A percentile compares a stretch with the other conserved stretches of the same genome.
phyloP scores from a whole-genome alignment of 495 filamentous ascomycete genomes.

The Neurospora sp. region DNA sequence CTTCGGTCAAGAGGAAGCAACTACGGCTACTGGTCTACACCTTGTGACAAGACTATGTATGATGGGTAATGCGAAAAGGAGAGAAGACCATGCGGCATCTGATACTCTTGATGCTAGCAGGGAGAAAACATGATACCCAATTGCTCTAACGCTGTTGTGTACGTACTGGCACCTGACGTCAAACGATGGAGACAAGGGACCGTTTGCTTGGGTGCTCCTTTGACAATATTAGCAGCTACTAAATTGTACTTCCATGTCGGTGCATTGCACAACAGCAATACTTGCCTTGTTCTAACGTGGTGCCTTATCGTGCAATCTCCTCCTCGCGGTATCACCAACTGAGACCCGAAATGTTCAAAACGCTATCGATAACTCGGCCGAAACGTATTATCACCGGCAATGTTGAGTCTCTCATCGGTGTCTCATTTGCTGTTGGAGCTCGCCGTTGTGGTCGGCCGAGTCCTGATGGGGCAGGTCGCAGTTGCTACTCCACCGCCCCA shows the following conservation, averaged over 20 bases:
- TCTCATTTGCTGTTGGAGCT: neutral
- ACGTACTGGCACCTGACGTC: neutral
- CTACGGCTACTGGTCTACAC: neutral
- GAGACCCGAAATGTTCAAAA: constrained; percentile 11
- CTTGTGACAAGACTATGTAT: neutral
- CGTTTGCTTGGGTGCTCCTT: neutral
- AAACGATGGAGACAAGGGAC: neutral
- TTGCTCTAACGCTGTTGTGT: neutral
- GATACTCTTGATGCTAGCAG: neutral
- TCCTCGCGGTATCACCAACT: neutral
- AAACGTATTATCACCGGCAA: neutral
- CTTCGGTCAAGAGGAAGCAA: neutral
- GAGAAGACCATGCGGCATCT: neutral
- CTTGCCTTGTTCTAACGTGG: neutral
- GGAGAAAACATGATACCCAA: neutral
- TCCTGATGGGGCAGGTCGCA: neutral
- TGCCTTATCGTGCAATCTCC: neutral
- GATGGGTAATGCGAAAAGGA: neutral
- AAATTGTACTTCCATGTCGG: neutral
- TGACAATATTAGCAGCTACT: neutral
- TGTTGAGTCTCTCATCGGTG: neutral
- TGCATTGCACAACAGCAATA: neutral
- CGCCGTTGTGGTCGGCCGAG: neutral
- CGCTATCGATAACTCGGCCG: constrained; percentile 2
- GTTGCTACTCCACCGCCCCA: constrained; percentile 11